Percentiles rank a stretch among this genome's conserved stretches.
Evolutionary conservation across 192 early-diverging fungal species (phyloP).

Genomic region (Coemansia sp.): DNA sequence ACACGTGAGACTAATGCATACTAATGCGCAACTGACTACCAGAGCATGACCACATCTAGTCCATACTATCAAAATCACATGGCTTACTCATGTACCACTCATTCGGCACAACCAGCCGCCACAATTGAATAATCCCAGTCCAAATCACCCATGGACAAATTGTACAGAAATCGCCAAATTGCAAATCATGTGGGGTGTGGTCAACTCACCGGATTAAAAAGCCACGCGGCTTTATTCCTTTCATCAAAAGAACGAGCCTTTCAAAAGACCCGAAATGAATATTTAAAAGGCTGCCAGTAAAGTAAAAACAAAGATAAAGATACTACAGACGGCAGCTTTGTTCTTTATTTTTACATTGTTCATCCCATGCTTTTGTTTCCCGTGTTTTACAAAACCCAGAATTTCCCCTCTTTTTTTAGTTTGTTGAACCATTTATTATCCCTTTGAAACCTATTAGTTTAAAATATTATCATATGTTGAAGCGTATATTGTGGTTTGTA

Average conservation of each 20-base stretch:
- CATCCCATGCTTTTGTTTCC: neutral
- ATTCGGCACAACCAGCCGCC: too few relatives aligned
- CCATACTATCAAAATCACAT: neutral
- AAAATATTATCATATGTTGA: neutral
- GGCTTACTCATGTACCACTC: neutral
- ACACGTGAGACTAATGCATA: too few relatives aligned
- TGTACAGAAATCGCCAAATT: neutral
- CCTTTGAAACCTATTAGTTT: neutral
- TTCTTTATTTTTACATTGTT: neutral
- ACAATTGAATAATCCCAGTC: too few relatives aligned
- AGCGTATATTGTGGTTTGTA: neutral
- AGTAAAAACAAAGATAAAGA: neutral
- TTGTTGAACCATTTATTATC: neutral
- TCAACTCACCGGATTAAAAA: neutral
- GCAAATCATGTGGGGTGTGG: neutral
- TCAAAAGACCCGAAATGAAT: neutral
- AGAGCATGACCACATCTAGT: too few relatives aligned
- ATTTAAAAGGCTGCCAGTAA: neutral
- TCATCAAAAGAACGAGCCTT: neutral
- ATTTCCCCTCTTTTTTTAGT: neutral
- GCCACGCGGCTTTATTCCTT: neutral
- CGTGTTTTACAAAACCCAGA: constrained; percentile 3
- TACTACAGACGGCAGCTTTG: neutral
- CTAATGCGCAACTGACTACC: too few relatives aligned
- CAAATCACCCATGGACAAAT: too few relatives aligned